Base-by-base conservation (phyloP, 768 basidiomycete genomes). In the Tricholomella constricta region DNA sequence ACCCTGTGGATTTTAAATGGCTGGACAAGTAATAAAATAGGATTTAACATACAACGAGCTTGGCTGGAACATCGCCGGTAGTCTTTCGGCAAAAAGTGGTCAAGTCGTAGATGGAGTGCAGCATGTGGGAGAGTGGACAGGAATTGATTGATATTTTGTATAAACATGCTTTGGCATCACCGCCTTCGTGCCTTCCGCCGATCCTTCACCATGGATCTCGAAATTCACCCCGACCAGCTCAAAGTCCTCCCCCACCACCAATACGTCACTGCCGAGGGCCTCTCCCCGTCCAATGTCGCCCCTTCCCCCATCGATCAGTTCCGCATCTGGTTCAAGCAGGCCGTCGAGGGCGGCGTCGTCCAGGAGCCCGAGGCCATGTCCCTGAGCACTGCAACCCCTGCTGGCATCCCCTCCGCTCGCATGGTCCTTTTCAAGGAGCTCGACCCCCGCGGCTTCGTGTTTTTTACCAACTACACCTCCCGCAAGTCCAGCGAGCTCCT, bases 401-500 rank as follows among this genome's bases (percentile, higher is more conserved):
- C 71, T 1, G 93, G 90, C 31, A 81, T 94, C 57, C 96, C 96
- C 22, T 93, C 91, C 32, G 84, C 88, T 10, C 85, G 96, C 59
- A 81, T 91, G 70, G 94, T 98, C 50, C 85, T 98, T 54, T 84
- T 98, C 65, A 97, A 95, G 71, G 83, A 93, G 65, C 83, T 92
- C 62, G 97, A 98, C 75, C 64, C 78, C 26, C 83, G 77, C 49
- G 97, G 97, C 45, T 98, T 98, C 74, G 83, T 96, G 52, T 97
- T 98, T 75, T 99, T 82, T 79, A 98, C 96, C 27, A 99, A 99
- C 72, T 98, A 98, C 74, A 82, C 85, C 35, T 96, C 94, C 10
- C 84, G 95, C 59, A 99, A 98, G 73, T 94, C 92, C 3, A 65
- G 72, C 36, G 97, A 98, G 68, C 79, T 98, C 25, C 52, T 70